Evolutionary conservation across 1,139 yeast species (phyloP).

Genomic region (Pichia sp.): DNA sequence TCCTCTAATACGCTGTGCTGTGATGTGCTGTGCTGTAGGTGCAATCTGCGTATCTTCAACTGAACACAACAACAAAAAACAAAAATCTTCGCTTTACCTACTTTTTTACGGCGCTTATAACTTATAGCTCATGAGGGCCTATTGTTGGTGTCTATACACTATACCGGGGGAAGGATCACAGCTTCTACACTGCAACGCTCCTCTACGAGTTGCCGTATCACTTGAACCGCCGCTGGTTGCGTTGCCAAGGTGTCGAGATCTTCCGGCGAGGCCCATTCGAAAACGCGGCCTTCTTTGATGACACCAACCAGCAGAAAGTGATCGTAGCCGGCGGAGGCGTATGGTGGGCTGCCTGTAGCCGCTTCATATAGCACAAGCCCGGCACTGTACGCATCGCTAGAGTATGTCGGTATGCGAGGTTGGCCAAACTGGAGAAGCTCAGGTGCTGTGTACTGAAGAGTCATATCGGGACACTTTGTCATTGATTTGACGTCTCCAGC

Average conservation of each 20-base stretch:
- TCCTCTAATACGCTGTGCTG: too few relatives aligned
- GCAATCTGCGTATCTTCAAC: too few relatives aligned
- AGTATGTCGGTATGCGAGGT: constrained; percentile 19
- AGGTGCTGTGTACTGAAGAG: constrained; percentile 32
- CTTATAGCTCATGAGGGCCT: too few relatives aligned
- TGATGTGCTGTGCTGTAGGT: too few relatives aligned
- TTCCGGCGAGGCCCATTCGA: constrained; percentile 23
- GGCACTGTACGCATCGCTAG: constrained; percentile 28
- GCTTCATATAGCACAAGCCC: constrained; percentile 30
- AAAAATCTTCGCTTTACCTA: too few relatives aligned
- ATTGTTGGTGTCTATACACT: too few relatives aligned
- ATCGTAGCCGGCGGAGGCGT: constrained; percentile 20
- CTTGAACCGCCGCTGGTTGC: background rate
- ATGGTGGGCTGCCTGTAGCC: constrained; percentile 30
- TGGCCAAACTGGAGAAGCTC: constrained; percentile 22
- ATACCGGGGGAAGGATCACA: too few relatives aligned
- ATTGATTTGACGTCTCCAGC: constrained; percentile 19
- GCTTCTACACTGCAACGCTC: background rate
- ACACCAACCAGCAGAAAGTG: constrained; percentile 22
- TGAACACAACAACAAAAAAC: too few relatives aligned
- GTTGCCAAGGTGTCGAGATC: constrained; percentile 13
- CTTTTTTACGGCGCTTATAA: too few relatives aligned
- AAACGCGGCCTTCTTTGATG: constrained; percentile 21
- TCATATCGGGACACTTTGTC: constrained; percentile 26
- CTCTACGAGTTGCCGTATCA: background rate